A percentile compares a stretch with the other conserved stretches of the same genome.
phyloP scores from a whole-genome alignment of 352 stramenopile species.

The Lagenidium sp. region DNA sequence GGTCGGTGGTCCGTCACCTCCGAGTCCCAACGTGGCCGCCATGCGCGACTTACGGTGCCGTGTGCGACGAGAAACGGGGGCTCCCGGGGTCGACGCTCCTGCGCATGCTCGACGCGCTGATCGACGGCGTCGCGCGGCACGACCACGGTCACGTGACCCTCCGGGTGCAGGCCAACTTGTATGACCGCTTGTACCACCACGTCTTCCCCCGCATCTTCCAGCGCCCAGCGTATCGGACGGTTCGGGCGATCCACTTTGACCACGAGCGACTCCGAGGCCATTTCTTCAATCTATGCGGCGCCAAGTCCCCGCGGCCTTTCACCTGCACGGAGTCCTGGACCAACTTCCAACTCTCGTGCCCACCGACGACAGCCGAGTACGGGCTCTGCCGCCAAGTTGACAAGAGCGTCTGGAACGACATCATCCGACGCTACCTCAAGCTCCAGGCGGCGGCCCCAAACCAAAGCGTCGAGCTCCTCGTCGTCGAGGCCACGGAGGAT shows the following conservation, averaged over 20 bases:
- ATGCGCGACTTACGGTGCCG: constrained; percentile 10
- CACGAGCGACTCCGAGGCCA: not conserved
- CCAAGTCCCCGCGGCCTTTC: not conserved
- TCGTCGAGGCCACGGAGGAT: not conserved
- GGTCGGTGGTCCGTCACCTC: constrained; percentile 7
- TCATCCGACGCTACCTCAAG: not conserved
- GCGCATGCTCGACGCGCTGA: constrained; percentile 11
- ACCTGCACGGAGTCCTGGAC: constrained; percentile 2
- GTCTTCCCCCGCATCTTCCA: constrained; percentile 9
- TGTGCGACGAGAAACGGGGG: constrained; percentile 1
- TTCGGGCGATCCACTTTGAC: constrained; percentile 7
- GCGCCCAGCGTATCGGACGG: not conserved
- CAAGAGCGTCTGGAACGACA: not conserved
- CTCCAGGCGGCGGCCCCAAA: not conserved
- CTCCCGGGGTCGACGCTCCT: not conserved
- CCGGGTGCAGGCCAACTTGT: constrained; percentile 1
- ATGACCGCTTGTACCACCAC: constrained; percentile 10
- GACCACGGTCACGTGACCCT: constrained; percentile 3
- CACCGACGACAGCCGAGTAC: too few relatives aligned
- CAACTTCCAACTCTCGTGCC: too few relatives aligned
- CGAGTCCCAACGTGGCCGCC: constrained; percentile 6
- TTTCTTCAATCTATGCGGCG: not conserved
- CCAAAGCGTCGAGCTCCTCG: not conserved
- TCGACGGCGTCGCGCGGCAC: constrained; percentile 9
- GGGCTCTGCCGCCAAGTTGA: not conserved